A percentile compares a stretch with the other conserved stretches of the same genome.
phyloP scores from a whole-genome alignment of 2,329 filamentous ascomycete species.

The Clonostachys rosea region DNA sequence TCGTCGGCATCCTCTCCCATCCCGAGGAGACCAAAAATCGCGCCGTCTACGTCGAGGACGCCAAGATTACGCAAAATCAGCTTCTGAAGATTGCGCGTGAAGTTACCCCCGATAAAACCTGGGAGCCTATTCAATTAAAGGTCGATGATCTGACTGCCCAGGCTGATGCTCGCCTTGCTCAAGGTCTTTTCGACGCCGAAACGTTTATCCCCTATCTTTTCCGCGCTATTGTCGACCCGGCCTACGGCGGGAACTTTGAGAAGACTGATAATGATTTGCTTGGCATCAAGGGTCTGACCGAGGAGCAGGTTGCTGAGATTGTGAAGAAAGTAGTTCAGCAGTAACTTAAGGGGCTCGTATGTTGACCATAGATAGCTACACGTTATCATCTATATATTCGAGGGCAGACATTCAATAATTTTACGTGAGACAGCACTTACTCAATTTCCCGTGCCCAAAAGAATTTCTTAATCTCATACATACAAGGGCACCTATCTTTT shows the following conservation, averaged over 20 bases:
- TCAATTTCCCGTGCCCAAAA: too few species aligned
- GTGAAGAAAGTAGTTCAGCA: conserved; percentile 4
- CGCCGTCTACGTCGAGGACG: conserved; percentile 35
- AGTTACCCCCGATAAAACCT: conserved; percentile 36
- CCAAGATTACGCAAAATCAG: conserved; percentile 36
- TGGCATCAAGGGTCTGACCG: conserved; percentile 29
- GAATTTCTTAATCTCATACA: too few species aligned
- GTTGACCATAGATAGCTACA: too few species aligned
- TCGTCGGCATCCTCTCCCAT: conserved; percentile 42
- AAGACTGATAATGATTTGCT: conserved; percentile 34
- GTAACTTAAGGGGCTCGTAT: too few species aligned
- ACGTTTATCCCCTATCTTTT: conserved; percentile 19
- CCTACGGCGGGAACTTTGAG: conserved; percentile 12
- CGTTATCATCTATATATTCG: too few species aligned
- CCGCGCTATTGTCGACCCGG: neutral
- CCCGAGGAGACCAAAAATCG: conserved; percentile 48
- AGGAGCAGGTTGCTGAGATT: conserved; percentile 10
- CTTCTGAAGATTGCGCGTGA: conserved; percentile 41
- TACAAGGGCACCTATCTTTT: too few species aligned
- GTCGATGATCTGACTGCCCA: neutral
- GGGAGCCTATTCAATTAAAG: conserved; percentile 33
- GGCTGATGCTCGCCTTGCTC: conserved; percentile 10
- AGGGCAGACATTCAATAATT: too few species aligned
- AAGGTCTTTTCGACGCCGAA: conserved; percentile 17
- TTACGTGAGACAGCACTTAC: too few species aligned